Percentiles rank a stretch among this genome's conserved stretches.
These are phyloP conservation scores for Chrysanthemum lavandulifolium DNA, from an alignment of 129 eudicot genomes.

Conservation along the genomic window DNA sequence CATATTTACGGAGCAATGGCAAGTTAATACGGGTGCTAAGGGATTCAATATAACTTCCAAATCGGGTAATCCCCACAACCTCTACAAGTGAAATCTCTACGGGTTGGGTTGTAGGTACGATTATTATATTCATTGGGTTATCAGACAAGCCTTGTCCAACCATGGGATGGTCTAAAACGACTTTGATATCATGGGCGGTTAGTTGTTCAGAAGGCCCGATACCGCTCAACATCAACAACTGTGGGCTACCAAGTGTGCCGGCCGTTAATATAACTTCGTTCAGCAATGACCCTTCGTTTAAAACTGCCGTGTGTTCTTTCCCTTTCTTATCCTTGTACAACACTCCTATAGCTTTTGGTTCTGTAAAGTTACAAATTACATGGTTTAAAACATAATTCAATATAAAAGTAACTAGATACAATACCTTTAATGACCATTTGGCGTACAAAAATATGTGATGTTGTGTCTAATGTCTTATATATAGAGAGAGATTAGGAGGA, in stretches of 20 bases:
- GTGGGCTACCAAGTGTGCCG: slow-evolving; percentile 91
- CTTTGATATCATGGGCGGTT: slow-evolving; percentile 39
- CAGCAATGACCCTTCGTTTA: slow-evolving; percentile 35
- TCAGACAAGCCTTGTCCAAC: slow-evolving; percentile 80
- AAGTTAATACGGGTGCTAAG: slow-evolving; percentile 51
- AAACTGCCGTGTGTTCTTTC: slow-evolving; percentile 46
- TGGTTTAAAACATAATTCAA: too few relatives aligned
- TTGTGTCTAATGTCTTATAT: not conserved
- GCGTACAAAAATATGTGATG: not conserved
- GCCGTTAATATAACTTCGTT: slow-evolving; percentile 73
- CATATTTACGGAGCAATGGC: slow-evolving; percentile 18
- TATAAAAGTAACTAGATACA: too few relatives aligned
- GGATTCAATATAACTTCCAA: slow-evolving; percentile 48
- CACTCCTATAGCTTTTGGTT: slow-evolving; percentile 66
- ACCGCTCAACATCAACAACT: slow-evolving; percentile 69
- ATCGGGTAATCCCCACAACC: slow-evolving; percentile 58
- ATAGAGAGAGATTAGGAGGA: not conserved
- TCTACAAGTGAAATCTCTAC: slow-evolving; percentile 66
- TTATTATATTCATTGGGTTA: slow-evolving; percentile 65
- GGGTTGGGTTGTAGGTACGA: slow-evolving; percentile 46
- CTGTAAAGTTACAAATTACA: slow-evolving; percentile 26
- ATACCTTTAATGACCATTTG: not conserved
- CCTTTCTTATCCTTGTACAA: slow-evolving; percentile 52
- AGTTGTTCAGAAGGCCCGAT: slow-evolving; percentile 63
- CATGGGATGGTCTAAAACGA: slow-evolving; percentile 65